Percentiles rank a stretch among this genome's conserved stretches.
Conservation (phyloP, 176 grass and related monocot genomes). For the Musa beccarii region DNA sequence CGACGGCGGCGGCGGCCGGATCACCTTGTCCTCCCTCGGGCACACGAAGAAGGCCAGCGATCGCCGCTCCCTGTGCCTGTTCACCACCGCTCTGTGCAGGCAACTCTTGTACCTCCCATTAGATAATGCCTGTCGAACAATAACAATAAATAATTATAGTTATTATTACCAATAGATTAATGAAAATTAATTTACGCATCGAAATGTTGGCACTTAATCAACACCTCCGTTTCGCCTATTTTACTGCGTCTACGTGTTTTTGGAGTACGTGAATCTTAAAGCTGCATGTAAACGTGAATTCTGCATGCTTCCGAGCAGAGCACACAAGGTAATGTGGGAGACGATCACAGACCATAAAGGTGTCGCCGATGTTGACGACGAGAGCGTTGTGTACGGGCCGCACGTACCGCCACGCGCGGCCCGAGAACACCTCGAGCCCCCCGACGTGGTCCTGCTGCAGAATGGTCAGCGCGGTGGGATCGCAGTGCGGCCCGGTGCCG, state of each 20-base stretch:
- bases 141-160: too few species aligned
- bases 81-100: slow-evolving; percentile 82
- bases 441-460: slow-evolving; percentile 55
- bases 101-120: slow-evolving; percentile 93
- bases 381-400: slow-evolving; percentile 41
- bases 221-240: too few species aligned
- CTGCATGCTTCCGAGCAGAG: neutral
- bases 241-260: too few species aligned
- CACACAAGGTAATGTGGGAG: neutral
- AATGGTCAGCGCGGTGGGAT: slow-evolving; percentile 59
- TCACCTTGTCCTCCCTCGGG: slow-evolving; percentile 69
- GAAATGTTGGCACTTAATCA: too few species aligned
- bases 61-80: slow-evolving; percentile 48
- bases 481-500: slow-evolving; percentile 78
- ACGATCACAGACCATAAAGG: slow-evolving; percentile 45
- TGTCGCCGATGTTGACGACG: slow-evolving; percentile 74
- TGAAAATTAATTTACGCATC: too few species aligned
- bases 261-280: neutral
- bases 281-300: neutral
- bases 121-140: slow-evolving; percentile 46
- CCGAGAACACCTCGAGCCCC: slow-evolving; percentile 63
- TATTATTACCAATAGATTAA: too few species aligned
- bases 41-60: slow-evolving; percentile 93
- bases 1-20: slow-evolving; percentile 39
- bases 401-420: slow-evolving; percentile 38